Base-by-base conservation (phyloP, 768 basidiomycete genomes). In the Agaricus blazei region DNA sequence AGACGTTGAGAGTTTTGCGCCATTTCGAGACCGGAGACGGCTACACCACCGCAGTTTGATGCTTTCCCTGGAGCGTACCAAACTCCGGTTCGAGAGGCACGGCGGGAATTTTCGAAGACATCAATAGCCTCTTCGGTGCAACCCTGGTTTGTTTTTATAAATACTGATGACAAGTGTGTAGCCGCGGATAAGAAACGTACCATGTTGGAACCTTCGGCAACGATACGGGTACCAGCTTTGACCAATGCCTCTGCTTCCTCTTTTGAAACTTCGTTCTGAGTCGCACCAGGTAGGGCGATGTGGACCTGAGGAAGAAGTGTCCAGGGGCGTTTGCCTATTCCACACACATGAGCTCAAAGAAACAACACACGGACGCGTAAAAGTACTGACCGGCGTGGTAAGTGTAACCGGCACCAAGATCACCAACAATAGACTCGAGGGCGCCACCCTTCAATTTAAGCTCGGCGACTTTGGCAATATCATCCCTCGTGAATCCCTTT, bases 181-280 rank as follows among this genome's bases (percentile, higher is more conserved):
- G 6, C 19, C n/a, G 2, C 12, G 5, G 19, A 19, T 7, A 14
- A 8, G 12, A 37, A 38, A 42, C 57, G 28, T 60, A 72, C 72
- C 85, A 88, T 88, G 75, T 87, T 88, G 60, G 83, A 85, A 29
- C 87, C 87, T 67, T 90, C 87, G 51, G 87, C 87, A 47, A 90
- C 79, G 69, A 88, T 82, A 63, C 81, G 70, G 59, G 79, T 78
- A 58, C 88, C 87, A 47, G 86, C 85, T 64, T 79, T 80, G 65
- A 87, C 65, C 62, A 90, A 78, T 1, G 81, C 82, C 69, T 85
- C 72, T 41, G 88, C 88, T 67, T 90, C 88, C 61, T 82, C 83
- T 46, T 72, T 78, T 38, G 78, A 81, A 36, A 86, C 80, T 67
- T 87, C 85, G 67, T 87, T 87, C 68, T 87, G 84, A 26, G 86